Conservation (phyloP, 805 yeast species). For the Ogataea neopini region DNA sequence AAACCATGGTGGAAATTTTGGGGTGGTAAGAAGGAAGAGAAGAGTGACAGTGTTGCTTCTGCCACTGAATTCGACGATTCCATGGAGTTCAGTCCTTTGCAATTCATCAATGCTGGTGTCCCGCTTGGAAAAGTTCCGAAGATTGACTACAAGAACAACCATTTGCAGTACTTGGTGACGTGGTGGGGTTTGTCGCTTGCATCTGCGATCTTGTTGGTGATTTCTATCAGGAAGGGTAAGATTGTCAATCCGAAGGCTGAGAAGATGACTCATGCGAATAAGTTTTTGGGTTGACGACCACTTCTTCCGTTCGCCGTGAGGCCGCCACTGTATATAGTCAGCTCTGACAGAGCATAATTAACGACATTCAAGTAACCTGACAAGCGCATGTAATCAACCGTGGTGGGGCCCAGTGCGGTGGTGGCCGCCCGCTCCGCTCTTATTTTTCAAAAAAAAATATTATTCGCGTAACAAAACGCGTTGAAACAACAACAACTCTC, state of each 20-base stretch:
- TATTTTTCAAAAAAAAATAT: too few relatives aligned
- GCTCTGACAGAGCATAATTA: too few relatives aligned
- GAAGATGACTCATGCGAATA: slow-evolving; percentile 45
- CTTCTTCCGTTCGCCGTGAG: background rate
- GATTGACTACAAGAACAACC: slow-evolving; percentile 83
- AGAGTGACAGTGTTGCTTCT: background rate
- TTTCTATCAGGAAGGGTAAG: slow-evolving; percentile 48
- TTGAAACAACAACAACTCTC: too few relatives aligned
- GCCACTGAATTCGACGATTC: slow-evolving; percentile 23
- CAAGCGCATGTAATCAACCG: too few relatives aligned
- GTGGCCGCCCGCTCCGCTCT: too few relatives aligned
- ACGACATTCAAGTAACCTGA: too few relatives aligned
- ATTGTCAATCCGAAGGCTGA: slow-evolving; percentile 43
- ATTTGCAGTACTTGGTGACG: slow-evolving; percentile 86
- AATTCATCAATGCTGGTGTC: slow-evolving; percentile 78
- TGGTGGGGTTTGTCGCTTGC: slow-evolving; percentile 89
- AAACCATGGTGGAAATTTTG: slow-evolving; percentile 34
- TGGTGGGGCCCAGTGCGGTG: too few relatives aligned
- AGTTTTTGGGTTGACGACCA: background rate
- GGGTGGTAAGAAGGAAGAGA: slow-evolving; percentile 12
- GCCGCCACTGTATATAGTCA: background rate
- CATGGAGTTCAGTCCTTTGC: slow-evolving; percentile 51
- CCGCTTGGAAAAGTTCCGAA: slow-evolving; percentile 86
- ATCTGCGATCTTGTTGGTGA: slow-evolving; percentile 64
- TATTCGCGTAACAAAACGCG: too few relatives aligned